Evolutionary conservation across 306 rosid genomes (phyloP), one percentile per base, ranked within the genome.

Genomic region (Quercus glauca): DNA sequence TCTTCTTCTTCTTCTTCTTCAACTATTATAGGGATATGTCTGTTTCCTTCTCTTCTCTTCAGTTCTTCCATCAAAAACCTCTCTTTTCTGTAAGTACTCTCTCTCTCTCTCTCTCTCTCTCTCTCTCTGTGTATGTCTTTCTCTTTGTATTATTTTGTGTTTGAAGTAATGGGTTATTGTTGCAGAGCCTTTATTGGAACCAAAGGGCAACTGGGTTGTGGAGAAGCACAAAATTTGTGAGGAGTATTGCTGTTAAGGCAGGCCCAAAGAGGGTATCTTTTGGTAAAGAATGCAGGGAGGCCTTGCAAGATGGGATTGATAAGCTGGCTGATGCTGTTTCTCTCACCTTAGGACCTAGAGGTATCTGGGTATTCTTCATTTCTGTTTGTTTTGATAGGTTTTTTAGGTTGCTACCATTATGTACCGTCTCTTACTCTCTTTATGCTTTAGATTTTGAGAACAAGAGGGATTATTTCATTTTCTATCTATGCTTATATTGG

Each of bases 311-410:
- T 28, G 99, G 99, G 26, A 92, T 94, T 75, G 99, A 94, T 85
- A 92, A 94, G 87, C 92, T 92, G 45, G 97, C 97, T 20, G 97
- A 92, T 83, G 99, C 97, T 63, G 99, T 94, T 35, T 92, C 97
- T 77, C 87, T 94, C n/a, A 94, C 99, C 41, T 73, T 94, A 37
- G 99, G 99, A 78, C 99, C 99, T 71, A 92, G 81, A 92, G 99
- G 99, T 94, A 26, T 59, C 71, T n/a, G 19, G 26, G 51, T 41
- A 15, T 5, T 29, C 53, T 57, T 43, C 19, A 57, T 49, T 15
- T 69, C 79, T 68, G 52, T 61, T 67, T 78, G n/a, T 19, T 78
- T 69, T 61, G 14, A 6, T 61, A 61, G 15, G 14, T 6, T 35
- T 61, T 61, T 61, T 2, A 28, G 69, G 5, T 26, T 61, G 37